Evolutionary conservation across 106 monocot genomes (phyloP).

Genomic region (Dendrobium nobile): DNA sequence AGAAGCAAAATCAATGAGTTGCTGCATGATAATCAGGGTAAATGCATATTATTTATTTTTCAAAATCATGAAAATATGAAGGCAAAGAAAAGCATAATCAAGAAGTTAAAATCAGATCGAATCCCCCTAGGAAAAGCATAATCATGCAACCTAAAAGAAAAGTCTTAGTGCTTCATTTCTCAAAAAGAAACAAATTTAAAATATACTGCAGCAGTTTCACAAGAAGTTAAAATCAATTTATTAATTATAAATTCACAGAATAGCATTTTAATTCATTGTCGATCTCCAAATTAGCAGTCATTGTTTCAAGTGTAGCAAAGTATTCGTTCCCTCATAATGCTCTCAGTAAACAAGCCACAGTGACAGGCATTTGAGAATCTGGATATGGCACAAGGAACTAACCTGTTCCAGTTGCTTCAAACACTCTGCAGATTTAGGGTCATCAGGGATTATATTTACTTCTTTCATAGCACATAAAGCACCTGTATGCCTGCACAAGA

Average conservation of each 20-base stretch:
- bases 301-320: neutral
- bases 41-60: neutral
- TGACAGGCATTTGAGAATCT: neutral
- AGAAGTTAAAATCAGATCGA: too few species aligned
- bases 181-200: neutral
- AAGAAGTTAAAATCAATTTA: neutral
- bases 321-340: neutral
- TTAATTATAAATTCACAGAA: neutral
- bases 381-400: conserved; percentile 9
- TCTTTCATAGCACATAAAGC: conserved; percentile 99
- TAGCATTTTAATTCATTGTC: neutral
- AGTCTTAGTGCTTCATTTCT: neutral
- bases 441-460: conserved; percentile 93
- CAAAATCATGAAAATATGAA: neutral
- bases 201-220: neutral
- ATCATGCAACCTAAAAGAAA: neutral
- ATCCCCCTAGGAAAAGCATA: neutral
- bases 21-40: neutral
- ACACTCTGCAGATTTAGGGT: conserved; percentile 80
- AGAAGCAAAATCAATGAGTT: conserved; percentile 8
- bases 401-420: conserved; percentile 93
- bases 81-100: neutral
- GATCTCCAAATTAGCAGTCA: neutral
- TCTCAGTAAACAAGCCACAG: neutral
- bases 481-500: conserved; percentile 59